Base-by-base conservation (phyloP, 495 filamentous ascomycete species). In the Neurospora sp. region DNA sequence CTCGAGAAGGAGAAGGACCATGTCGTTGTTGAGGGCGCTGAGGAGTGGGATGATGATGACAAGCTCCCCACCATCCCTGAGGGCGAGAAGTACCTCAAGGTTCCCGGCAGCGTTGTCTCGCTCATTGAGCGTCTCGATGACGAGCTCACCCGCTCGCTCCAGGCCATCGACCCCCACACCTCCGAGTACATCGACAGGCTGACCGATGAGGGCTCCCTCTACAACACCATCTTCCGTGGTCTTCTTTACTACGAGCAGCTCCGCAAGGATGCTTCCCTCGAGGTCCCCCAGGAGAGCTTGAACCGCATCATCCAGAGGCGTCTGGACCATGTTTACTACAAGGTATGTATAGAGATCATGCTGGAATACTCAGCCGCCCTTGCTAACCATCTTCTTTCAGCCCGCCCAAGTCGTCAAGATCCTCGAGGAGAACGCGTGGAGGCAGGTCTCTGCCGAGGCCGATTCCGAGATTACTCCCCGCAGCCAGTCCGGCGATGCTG, bases 41-140 rank as follows among this genome's bases (percentile, higher is more conserved):
- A 99, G 75, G 96, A 99, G 80, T 98, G 96, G 96, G 96, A 99
- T 77, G 96, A 99, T 81, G 96, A 98, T 76, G 96, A 98, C 75
- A 97, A 96, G 83, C 89, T 89, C 39, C 96, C 96, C 23, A 86
- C 86, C 41, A 84, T 93, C 76, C 87, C 85, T 18, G 77, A 85
- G 10, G 93, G 90, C 73, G 90, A 97, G 83, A 90, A 89, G 72
- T 85, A 90, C 78, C 89, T 95, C 82, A 92, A 92, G 83, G 90
- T 99, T 75, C 93, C 96, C 16, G 96, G 96, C 79, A 97, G 93
- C 82, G 85, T 98, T 72, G 93, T 97, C 23, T 98, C 96, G 0
- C 95, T 94, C 81, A 91, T 97, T 23, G 96, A 99, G 87, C 88
- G 96, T 76, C 88, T 99, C 20, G 96, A 99, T 79, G 96, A 99